phyloP scores from a whole-genome alignment of 169 alveolate genomes.

The Ichthyophthirius multifiliis region DNA sequence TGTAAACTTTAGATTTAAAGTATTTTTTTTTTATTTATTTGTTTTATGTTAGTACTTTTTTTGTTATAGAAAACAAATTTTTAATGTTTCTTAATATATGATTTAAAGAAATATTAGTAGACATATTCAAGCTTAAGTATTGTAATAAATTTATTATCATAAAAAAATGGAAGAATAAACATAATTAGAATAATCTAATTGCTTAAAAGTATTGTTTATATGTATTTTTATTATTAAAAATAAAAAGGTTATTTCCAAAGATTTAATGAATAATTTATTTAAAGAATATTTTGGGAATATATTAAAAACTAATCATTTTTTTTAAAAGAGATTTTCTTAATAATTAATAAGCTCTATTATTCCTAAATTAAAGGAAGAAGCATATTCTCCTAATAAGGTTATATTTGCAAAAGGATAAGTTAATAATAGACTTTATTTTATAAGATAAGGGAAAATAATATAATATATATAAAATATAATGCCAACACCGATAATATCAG shows the following conservation, averaged over 20 bases:
- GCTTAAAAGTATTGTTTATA: background rate
- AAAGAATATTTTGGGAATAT: slow-evolving; percentile 3
- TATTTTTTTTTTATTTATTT: background rate
- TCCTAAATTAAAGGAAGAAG: background rate
- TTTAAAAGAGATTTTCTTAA: background rate
- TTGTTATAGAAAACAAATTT: background rate
- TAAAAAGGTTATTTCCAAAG: background rate
- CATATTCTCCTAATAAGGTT: background rate
- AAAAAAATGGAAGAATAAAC: background rate
- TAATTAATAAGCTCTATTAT: background rate
- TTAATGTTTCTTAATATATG: background rate
- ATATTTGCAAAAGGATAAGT: background rate
- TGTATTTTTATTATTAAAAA: background rate
- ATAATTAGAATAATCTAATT: background rate
- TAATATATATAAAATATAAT: background rate
- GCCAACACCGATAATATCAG: background rate
- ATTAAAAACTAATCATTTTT: background rate
- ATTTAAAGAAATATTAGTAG: background rate
- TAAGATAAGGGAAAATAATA: background rate
- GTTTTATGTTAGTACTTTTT: background rate
- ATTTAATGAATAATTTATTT: background rate
- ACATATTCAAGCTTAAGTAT: background rate
- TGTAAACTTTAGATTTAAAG: background rate
- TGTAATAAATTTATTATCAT: background rate
- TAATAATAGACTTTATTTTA: background rate